Percentiles rank a stretch among this genome's conserved stretches.
phyloP scores from a whole-genome alignment of 345 rosid species.

The Rhodomyrtus tomentosa region DNA sequence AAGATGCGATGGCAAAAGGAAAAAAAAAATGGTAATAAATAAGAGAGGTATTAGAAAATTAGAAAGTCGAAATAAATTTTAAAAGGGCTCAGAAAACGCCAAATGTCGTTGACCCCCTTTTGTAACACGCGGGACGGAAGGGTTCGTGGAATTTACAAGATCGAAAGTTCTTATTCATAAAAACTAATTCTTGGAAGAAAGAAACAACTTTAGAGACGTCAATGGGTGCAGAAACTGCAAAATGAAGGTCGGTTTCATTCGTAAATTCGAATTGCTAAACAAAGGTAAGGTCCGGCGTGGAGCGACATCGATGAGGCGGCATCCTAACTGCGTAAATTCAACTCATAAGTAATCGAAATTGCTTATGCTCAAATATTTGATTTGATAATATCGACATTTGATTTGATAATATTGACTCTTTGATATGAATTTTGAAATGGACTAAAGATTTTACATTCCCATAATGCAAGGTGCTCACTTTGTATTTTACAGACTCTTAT shows the following conservation, averaged over 20 bases:
- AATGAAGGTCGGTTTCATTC: not conserved
- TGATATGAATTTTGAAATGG: not conserved
- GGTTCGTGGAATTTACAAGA: not conserved
- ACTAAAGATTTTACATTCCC: not conserved
- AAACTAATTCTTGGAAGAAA: not conserved
- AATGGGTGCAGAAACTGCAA: not conserved
- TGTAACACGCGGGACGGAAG: not conserved
- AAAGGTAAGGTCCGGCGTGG: not conserved
- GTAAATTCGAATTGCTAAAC: not conserved
- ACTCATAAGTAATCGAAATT: not conserved
- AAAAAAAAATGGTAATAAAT: not conserved
- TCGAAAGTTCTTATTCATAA: too few relatives aligned
- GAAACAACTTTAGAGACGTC: too few relatives aligned
- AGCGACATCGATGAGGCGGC: not conserved
- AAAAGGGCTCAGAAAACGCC: not conserved
- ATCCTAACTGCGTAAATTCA: not conserved
- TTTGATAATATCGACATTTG: not conserved
- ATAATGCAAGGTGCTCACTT: not conserved
- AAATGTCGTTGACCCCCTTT: not conserved
- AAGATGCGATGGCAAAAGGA: not conserved
- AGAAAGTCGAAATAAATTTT: not conserved
- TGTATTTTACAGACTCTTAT: not conserved
- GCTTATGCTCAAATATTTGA: too few relatives aligned
- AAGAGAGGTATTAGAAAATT: not conserved
- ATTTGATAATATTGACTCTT: not conserved